Evolutionary conservation across 495 filamentous ascomycete species (phyloP), one percentile per base, ranked within the genome.

Genomic region (Aspergillus sparsus): DNA sequence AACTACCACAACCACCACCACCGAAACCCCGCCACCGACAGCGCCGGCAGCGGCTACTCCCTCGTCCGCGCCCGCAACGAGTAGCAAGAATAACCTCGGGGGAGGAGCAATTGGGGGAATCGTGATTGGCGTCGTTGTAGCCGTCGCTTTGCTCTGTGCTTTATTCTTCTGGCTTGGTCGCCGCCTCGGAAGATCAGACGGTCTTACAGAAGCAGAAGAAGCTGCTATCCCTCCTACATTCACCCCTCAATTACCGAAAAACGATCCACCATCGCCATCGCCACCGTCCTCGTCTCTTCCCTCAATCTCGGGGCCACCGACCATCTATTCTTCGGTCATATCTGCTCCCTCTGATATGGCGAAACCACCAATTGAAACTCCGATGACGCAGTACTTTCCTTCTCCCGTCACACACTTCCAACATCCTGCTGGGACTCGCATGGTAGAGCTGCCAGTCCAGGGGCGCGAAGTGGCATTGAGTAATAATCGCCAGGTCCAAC

Each of bases 111-210:
- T 72, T 55, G 67, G 67, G 2, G 69, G 69, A n/a, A 68, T 80
- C n/a, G 63, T 72, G 5, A 65, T 80, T 0, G 60, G 75, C 3
- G 75, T 70, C 46, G 58, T 76, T 1, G 47, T 77, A 11, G 75
- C 69, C 0, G 70, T 75, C 2, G 74, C 73, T 5, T 71, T 75
- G 10, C 73, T 78, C 42, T 64, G 70, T 6, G 72, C 68, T 45
- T 46, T 80, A 2, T 68, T 69, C 53, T 80, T 74, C 61, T 68
- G 62, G 35, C 36, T 67, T 11, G 61, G 62, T 13, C 57, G 63
- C 55, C 61, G 61, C 15, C 49, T 11, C 10, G 35, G 55, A 9
- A 51, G 46, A 18, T 39, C 49, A 34, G 35, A 45, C 5, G 54
- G 41, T 7, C 18, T 46, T 4, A 34, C 46, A 6, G 47, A 34